Percentiles rank a stretch among this genome's conserved stretches.
Conservation (phyloP, 768 basidiomycete genomes). For the Tricholoma hemisulphureum region DNA sequence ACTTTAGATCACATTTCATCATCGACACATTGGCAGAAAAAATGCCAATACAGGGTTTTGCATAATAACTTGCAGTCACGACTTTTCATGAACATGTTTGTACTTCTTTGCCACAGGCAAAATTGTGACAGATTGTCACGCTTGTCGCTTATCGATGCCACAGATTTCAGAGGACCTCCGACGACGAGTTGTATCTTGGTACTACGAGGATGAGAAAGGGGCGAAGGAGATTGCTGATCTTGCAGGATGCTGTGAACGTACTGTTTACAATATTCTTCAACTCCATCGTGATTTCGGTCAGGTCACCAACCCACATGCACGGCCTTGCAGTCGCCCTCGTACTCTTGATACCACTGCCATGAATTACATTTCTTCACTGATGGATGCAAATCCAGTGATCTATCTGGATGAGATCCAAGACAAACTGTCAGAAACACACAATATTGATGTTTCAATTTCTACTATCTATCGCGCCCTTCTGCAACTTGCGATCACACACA, state of each 20-base stretch:
- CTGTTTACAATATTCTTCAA: neutral
- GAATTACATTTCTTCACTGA: slow-evolving; percentile 17
- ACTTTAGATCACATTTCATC: too few relatives aligned
- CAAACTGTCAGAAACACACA: slow-evolving; percentile 15
- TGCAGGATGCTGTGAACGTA: neutral
- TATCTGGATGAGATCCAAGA: slow-evolving; percentile 36
- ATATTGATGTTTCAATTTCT: slow-evolving; percentile 27
- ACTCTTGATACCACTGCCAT: slow-evolving; percentile 20
- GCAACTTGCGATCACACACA: slow-evolving; percentile 20
- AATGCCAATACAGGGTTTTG: neutral
- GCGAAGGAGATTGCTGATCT: neutral
- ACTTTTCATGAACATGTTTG: neutral
- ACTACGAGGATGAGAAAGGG: neutral
- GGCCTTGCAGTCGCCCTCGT: slow-evolving; percentile 12
- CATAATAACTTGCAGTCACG: neutral
- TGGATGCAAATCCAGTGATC: slow-evolving; percentile 23
- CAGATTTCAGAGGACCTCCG: neutral
- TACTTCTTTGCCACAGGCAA: neutral
- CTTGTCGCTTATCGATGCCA: neutral
- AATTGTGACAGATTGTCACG: neutral
- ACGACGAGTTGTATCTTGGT: neutral
- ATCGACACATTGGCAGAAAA: too few relatives aligned
- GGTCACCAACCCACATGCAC: neutral
- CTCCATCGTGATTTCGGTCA: neutral
- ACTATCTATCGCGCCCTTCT: slow-evolving; percentile 26